These are phyloP conservation scores for Acanthamoeba sp. DNA, from an alignment of 208 protist species.

Conservation along the genomic window DNA sequence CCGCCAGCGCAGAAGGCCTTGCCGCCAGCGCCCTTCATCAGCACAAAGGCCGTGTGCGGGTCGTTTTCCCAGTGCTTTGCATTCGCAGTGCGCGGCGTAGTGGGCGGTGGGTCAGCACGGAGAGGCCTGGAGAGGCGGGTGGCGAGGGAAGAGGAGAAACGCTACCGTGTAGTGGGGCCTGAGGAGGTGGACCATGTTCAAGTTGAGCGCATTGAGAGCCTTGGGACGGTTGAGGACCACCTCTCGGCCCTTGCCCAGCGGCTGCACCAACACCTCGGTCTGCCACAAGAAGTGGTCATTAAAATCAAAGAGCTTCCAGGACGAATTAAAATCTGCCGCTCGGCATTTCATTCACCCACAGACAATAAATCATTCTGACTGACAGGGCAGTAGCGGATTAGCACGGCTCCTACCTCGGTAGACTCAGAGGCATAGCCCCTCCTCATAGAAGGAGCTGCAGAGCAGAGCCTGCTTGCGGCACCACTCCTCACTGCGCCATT, in stretches of 20 bases:
- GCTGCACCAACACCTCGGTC: neutral
- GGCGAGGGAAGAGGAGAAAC: neutral
- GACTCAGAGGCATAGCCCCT: neutral
- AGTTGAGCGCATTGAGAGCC: conserved; percentile 88
- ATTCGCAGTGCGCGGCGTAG: neutral
- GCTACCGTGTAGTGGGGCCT: conserved; percentile 74
- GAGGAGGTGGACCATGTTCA: conserved; percentile 83
- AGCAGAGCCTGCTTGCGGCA: neutral
- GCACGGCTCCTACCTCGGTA: neutral
- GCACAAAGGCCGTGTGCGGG: conserved; percentile 36
- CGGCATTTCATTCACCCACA: no score
- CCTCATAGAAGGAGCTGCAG: neutral
- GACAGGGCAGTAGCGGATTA: no score
- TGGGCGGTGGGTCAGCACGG: no score
- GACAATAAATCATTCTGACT: no score
- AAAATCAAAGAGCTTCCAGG: no score
- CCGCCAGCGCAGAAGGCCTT: conserved; percentile 91
- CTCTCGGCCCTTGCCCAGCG: conserved; percentile 21
- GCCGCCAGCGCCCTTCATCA: conserved; percentile 83
- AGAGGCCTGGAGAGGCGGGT: neutral
- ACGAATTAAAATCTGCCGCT: no score
- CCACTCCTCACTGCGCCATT: neutral
- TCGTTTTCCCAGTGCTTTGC: conserved; percentile 20
- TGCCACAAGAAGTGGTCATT: neutral
- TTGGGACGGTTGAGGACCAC: conserved; percentile 87